Evolutionary conservation across 192 early-diverging fungal species (phyloP).

Genomic region (Podila epicladia): DNA sequence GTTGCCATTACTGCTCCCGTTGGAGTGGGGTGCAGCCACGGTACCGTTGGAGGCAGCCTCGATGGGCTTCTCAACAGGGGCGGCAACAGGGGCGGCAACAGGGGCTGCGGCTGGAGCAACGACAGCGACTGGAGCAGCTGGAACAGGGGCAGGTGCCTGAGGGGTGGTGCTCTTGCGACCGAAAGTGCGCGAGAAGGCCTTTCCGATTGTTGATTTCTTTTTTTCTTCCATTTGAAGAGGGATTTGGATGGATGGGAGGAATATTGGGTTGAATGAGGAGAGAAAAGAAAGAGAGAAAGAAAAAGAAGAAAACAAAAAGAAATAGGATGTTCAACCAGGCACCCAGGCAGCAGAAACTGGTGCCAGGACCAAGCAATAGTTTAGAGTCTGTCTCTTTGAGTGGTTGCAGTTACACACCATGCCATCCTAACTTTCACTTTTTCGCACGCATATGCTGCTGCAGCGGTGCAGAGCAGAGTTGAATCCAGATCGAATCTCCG

Average conservation of each 20-base stretch:
- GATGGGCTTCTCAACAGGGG: slow-evolving; percentile 2
- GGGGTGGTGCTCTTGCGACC: slow-evolving; percentile 17
- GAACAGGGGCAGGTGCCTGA: background rate
- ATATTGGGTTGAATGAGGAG: background rate
- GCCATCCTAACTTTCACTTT: too few relatives aligned
- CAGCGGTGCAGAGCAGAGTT: too few relatives aligned
- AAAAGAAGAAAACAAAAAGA: background rate
- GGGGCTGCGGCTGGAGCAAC: slow-evolving; percentile 5
- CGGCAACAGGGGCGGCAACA: background rate
- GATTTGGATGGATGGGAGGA: background rate
- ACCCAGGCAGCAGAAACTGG: background rate
- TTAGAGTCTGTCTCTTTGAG: too few relatives aligned
- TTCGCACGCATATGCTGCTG: too few relatives aligned
- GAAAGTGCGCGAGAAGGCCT: slow-evolving; percentile 49
- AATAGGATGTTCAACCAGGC: background rate
- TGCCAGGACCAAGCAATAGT: too few relatives aligned
- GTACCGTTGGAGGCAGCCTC: background rate
- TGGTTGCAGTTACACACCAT: too few relatives aligned
- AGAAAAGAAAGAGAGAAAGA: background rate
- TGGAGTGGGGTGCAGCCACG: background rate
- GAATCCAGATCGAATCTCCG: too few relatives aligned
- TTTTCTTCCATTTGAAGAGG: slow-evolving; percentile 35
- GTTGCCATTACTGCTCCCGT: background rate
- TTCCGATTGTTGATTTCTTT: slow-evolving; percentile 42
- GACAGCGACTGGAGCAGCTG: slow-evolving; percentile 1